These are phyloP conservation scores for Leucosporidium yakuticum DNA, from an alignment of 768 basidiomycete genomes.

Conservation along the genomic window DNA sequence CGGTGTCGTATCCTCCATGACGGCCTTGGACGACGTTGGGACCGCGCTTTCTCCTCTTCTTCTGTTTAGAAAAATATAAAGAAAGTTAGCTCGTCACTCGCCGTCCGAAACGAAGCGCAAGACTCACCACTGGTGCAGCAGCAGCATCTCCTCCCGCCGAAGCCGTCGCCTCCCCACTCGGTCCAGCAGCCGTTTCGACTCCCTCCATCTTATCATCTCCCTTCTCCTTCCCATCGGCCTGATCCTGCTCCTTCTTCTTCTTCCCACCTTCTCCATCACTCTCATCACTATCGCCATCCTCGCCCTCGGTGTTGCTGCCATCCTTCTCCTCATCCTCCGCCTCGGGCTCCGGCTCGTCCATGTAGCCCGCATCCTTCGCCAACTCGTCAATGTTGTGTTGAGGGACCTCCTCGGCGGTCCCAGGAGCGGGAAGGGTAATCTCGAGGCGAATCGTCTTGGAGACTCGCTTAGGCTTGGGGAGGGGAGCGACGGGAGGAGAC, in stretches of 20 bases:
- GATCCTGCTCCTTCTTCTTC: constrained; percentile 1
- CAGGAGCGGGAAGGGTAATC: constrained; percentile 9
- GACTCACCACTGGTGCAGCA: background rate
- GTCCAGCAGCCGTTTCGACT: background rate
- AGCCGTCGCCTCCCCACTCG: background rate
- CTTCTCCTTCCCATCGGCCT: constrained; percentile 9
- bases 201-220: constrained; percentile 11
- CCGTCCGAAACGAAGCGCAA: too few species aligned
- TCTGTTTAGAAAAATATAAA: background rate
- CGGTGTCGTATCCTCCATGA: constrained; percentile 81
- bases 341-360: constrained; percentile 8
- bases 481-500: background rate
- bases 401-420: background rate
- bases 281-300: constrained; percentile 12
- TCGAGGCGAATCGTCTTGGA: constrained; percentile 20
- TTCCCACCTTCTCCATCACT: constrained; percentile 19
- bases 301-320: background rate
- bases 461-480: constrained; percentile 8
- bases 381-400: constrained; percentile 23
- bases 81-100: too few species aligned
- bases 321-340: background rate
- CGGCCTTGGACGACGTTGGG: constrained; percentile 34
- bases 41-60: constrained; percentile 7
- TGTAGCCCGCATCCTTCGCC: constrained; percentile 16
- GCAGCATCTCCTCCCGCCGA: background rate